Base-by-base conservation (phyloP, 129 eudicot species). In the Escallonia herrerae region DNA sequence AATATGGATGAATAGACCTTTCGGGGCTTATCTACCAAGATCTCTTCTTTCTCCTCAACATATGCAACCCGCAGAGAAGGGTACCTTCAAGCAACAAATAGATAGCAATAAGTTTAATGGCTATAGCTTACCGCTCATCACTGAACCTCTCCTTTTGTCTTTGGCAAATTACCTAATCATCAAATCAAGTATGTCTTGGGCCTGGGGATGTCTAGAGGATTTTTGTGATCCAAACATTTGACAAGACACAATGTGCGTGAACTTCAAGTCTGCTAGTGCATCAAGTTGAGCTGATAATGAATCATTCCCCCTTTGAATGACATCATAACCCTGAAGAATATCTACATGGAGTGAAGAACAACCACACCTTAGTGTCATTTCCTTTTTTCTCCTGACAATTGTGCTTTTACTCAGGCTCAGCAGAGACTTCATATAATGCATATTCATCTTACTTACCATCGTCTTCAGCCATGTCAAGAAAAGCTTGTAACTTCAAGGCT, bases 391-490 rank as follows among this genome's bases (percentile, higher is more conserved):
- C 12, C 54, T 49, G 12, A 49, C 10, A n/a, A 5, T 49, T 7
- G 12, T 49, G 9, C 12, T 49, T 3, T 49, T 7, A 49, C 12
- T 49, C 54, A 3, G 12, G 54, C 12, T 7, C 54, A 40, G 3
- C 15, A 41, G 48, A 61, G 52, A 50, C 13, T 41, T 15, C 4
- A 43, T 42, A 13, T 0, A 13, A 15, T 41, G 13, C 14, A 39
- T 40, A 61, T 44, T 48, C 57, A 64, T 43, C 40, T 50, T 44
- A 77, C 88, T 70, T 70, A 91, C 98, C 98, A 51, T 86, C 95
- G 52, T 81, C 99, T 76, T 83, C 91, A 8, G 96, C 95, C 96
- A 84, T 89, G 80, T 93, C 99, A 67, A 93, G 95, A 74, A 93
- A 93, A 49, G 95, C 95, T 83, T 93, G 99, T 48, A 93, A 73